phyloP scores from a whole-genome alignment of 805 yeast genomes.

The Candida hispaniensis region DNA sequence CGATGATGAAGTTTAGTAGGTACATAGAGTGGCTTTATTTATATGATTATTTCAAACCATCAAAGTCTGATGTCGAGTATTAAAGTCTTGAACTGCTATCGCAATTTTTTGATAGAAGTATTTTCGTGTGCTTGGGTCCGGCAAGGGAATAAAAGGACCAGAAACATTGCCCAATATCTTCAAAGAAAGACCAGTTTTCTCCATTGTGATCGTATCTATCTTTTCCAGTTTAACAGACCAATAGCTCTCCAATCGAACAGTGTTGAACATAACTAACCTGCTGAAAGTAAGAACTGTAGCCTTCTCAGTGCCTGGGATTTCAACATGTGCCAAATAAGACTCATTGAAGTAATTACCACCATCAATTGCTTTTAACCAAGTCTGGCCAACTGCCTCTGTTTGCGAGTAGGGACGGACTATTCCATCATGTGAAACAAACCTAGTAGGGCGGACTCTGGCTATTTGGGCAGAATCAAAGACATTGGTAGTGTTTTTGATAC shows the following conservation, averaged over 20 bases:
- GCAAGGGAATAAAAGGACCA: conserved; percentile 74
- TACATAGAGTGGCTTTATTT: no score
- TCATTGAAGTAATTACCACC: conserved; percentile 72
- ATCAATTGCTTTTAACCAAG: conserved; percentile 72
- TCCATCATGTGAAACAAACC: conserved; percentile 61
- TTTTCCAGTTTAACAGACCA: conserved; percentile 65
- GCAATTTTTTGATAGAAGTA: conserved; percentile 64
- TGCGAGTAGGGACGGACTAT: conserved; percentile 64
- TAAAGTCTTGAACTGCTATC: conserved; percentile 71
- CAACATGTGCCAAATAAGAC: conserved; percentile 72
- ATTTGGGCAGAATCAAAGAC: conserved; percentile 72
- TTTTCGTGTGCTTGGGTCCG: conserved; percentile 51
- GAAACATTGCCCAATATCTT: conserved; percentile 43
- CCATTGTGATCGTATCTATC: conserved; percentile 62
- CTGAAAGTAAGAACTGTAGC: conserved; percentile 66
- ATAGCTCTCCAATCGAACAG: conserved; percentile 46
- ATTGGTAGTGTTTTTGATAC: conserved; percentile 85
- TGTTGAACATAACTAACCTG: conserved; percentile 55
- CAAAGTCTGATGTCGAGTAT: conserved; percentile 30
- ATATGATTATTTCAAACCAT: no score
- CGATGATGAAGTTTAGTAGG: no score
- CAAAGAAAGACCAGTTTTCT: conserved; percentile 66
- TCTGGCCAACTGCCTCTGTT: conserved; percentile 89
- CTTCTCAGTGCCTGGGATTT: conserved; percentile 69
- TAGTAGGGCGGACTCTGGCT: conserved; percentile 71